These are phyloP conservation scores for Phascolomyces articulosus DNA, from an alignment of 371 early-diverging fungal species.

Conservation along the genomic window DNA sequence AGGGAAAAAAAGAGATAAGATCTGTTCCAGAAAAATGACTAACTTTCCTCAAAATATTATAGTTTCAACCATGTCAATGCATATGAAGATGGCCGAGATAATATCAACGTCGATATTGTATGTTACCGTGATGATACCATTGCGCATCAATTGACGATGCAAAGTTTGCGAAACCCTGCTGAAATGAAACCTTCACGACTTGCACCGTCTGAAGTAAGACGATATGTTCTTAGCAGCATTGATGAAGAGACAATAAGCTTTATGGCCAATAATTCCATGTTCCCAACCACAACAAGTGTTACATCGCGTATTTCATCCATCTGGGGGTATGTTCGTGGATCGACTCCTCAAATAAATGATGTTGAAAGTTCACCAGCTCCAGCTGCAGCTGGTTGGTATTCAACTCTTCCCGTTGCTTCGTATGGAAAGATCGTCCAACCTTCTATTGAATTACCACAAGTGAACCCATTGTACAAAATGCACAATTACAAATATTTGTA, in stretches of 20 bases:
- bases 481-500: slow-evolving; percentile 67
- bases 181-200: slow-evolving; percentile 40
- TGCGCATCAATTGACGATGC: slow-evolving; percentile 59
- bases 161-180: slow-evolving; percentile 55
- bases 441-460: slow-evolving; percentile 65
- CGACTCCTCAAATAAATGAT: slow-evolving; percentile 14
- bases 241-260: slow-evolving; percentile 1
- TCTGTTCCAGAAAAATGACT: not conserved
- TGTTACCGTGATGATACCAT: slow-evolving; percentile 66
- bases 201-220: slow-evolving; percentile 58
- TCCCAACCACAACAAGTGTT: slow-evolving; percentile 31
- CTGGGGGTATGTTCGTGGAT: slow-evolving; percentile 26
- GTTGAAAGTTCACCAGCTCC: slow-evolving; percentile 13
- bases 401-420: slow-evolving; percentile 35
- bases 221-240: slow-evolving; percentile 55
- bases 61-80: slow-evolving; percentile 79
- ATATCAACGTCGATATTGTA: slow-evolving; percentile 66
- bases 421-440: slow-evolving; percentile 28
- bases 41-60: not conserved
- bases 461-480: slow-evolving; percentile 64
- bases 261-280: slow-evolving; percentile 28
- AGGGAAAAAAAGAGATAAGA: not conserved
- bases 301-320: slow-evolving; percentile 33
- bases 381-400: slow-evolving; percentile 24
- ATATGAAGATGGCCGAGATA: slow-evolving; percentile 68